Evolutionary conservation across 225 moss, liverwort and hornwort species (phyloP), one percentile per base, ranked within the genome.

Genomic region (Pleurozium schreberi): DNA sequence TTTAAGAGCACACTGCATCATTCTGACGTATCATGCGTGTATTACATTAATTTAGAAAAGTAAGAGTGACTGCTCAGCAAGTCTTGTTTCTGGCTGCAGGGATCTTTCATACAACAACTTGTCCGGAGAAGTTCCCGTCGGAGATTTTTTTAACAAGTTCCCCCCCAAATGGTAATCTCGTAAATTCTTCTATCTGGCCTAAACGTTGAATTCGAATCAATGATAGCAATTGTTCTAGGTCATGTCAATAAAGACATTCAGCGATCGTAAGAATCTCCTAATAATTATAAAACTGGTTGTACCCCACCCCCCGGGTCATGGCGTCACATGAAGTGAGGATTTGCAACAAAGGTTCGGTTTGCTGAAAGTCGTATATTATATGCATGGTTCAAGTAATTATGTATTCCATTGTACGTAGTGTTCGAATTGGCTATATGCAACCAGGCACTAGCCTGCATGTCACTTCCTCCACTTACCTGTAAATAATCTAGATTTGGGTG

Each of bases 31-130:
- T 69, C 49, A 45, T 38, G 53, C 70, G 49, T 83, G 71, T 22
- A 45, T 16, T 47, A 45, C n/a, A 63, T 63, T 34, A 33, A 47
- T 50, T 85, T 70, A 36, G 47, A 61, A 67, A 75, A 69, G 34
- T 36, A 71, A 57, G 57, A 43, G 45, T 40, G 40, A 80, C 50
- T 49, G 53, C 82, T 90, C 60, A 89, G 69, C 16, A 69, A 68
- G 30, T 61, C 36, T 82, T 70, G 70, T 21, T 87, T 83, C 53
- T 91, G 84, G 68, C 59, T 71, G 82, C 90, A 91, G 96, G 89
- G 95, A 98, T 87, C 92, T 98, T 38, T 98, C 98, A 18, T 96
- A 89, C 89, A 98, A 98, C 92, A 92, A 95, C 65, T 92, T 98
- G 34, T 93, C 94, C 30, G 98, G 98, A 55, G 93, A 89, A 88